Evolutionary conservation across 2,329 filamentous ascomycete species (phyloP).

Genomic region (Colletotrichum lentis): DNA sequence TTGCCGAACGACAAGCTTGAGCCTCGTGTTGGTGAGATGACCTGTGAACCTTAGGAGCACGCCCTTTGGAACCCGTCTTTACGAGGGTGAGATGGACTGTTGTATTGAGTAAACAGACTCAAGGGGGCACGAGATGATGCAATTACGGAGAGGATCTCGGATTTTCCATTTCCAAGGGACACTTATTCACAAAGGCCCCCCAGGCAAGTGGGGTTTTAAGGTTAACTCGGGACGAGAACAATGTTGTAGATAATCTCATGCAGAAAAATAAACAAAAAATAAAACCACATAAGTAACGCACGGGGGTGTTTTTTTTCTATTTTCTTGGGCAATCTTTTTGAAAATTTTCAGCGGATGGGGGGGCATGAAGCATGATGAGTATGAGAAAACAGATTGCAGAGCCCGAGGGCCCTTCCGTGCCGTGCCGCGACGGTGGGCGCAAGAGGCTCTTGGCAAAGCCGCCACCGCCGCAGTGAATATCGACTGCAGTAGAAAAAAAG

Average conservation of each 20-base stretch:
- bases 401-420: conserved; percentile 14
- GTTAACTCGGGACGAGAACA: too few species aligned
- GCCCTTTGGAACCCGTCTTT: neutral
- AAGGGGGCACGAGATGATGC: too few species aligned
- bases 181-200: too few species aligned
- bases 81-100: neutral
- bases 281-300: neutral
- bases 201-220: too few species aligned
- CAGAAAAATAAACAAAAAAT: too few species aligned
- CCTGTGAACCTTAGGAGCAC: neutral
- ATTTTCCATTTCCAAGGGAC: too few species aligned
- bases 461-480: neutral
- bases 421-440: conserved; percentile 17
- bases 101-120: neutral
- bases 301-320: too few species aligned
- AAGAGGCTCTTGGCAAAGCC: neutral
- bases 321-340: neutral
- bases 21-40: conserved; percentile 5
- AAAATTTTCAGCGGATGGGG: neutral
- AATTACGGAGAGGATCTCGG: too few species aligned
- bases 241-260: too few species aligned
- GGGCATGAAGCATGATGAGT: neutral
- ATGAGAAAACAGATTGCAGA: neutral
- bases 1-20: neutral
- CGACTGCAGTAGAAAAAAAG: neutral